Evolutionary conservation across 2,329 filamentous ascomycete genomes (phyloP), one percentile per base, ranked within the genome.

Genomic region (Lachnellula suecica): DNA sequence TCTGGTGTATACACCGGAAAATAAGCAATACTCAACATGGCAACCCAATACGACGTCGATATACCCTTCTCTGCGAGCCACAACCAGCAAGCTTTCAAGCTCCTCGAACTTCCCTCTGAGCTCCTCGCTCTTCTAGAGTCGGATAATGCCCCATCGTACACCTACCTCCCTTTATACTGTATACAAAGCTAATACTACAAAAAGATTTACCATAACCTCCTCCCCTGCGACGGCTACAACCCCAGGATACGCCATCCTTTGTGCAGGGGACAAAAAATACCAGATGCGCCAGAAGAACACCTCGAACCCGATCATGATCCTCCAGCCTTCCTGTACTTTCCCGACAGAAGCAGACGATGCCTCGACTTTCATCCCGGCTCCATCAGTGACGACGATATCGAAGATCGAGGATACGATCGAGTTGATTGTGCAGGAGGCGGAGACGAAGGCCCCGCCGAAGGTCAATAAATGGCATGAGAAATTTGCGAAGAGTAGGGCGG

Each of bases 221-320:
- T 78, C 79, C 20, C 43, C 59, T 31, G 34, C 53, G 3, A 63
- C 59, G 5, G 48, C 48, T 8, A 56, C 60, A 5, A 55, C 53
- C 19, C 71, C 76, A 20, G 69, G 74, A n/a, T 72, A 74, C 11
- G 81, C 82, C 23, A 65, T 84, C 38, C 74, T 86, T 49, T 77
- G 71, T 59, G 75, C 76, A 1, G 75, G 74, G 3, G 67, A 71
- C 48, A 78, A 76, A 59, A 78, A 76, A 15, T 87, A 84, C 69
- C 74, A 75, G 5, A 73, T 87, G 43, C 80, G 79, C 25, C 83
- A 86, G 63, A 86, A 86, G 66, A 86, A 85, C 66, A 85, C 83
- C 0, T 87, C 83, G 42, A 87, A 87, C 63, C 78, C 79, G n/a
- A 73, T 87, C 43, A 79, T 85, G 61, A 66, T 87, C 3, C 71